phyloP scores from a whole-genome alignment of 2,329 filamentous ascomycete genomes.

The Capronia epimyces region DNA sequence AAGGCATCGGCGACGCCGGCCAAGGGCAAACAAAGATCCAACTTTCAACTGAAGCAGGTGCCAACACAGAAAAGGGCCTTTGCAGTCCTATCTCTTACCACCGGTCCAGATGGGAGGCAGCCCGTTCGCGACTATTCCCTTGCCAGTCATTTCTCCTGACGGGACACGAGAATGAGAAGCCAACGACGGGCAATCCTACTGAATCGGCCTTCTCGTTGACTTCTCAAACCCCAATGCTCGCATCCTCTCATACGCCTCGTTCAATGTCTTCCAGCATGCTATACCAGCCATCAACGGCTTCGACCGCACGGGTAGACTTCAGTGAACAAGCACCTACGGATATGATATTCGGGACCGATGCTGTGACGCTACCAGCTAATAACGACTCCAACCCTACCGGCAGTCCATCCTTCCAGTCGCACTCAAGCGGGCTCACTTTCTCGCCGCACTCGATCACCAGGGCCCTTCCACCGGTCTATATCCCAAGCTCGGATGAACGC shows the following conservation, averaged over 20 bases:
- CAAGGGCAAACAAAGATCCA: background rate
- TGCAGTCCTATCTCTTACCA: background rate
- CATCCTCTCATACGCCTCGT: slow-evolving; percentile 4
- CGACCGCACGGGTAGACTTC: slow-evolving; percentile 2
- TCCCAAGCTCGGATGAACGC: too few species aligned
- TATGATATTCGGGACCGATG: background rate
- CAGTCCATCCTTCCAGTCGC: too few species aligned
- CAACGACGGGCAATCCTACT: background rate
- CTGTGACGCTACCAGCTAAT: too few species aligned
- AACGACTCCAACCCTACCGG: too few species aligned
- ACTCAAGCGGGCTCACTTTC: too few species aligned
- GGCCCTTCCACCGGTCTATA: too few species aligned
- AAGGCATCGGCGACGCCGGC: slow-evolving; percentile 3
- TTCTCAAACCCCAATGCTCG: slow-evolving; percentile 12
- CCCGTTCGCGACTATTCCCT: slow-evolving; percentile 7
- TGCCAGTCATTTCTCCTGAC: too few species aligned
- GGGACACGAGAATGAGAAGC: background rate
- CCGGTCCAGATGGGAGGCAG: slow-evolving; percentile 1
- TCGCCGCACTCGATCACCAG: too few species aligned
- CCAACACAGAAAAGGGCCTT: background rate
- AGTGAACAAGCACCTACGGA: background rate
- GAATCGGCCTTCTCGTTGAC: slow-evolving; percentile 7
- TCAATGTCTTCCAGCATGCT: slow-evolving; percentile 9
- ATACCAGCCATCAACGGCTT: slow-evolving; percentile 1
- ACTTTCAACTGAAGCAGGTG: background rate